Conservation (phyloP, 495 filamentous ascomycete genomes). For the Penicillium dipodomyicola region DNA sequence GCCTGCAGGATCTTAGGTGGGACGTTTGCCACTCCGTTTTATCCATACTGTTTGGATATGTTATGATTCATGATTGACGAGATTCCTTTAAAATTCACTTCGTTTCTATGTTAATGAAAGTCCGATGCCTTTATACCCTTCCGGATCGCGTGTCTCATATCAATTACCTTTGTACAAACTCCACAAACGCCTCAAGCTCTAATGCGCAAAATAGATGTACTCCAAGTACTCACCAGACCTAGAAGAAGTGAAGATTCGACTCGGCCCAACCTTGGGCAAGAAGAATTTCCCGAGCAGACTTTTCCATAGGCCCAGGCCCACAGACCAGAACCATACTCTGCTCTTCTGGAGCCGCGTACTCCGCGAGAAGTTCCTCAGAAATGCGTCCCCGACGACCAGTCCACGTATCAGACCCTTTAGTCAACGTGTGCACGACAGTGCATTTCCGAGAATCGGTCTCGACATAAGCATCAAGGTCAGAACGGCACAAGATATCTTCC, state of each 20-base stretch:
- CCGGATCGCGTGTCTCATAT: not conserved
- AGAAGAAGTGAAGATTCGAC: constrained; percentile 85
- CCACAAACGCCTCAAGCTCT: not conserved
- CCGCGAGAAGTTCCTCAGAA: constrained; percentile 56
- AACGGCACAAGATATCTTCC: constrained; percentile 79
- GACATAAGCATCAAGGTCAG: constrained; percentile 68
- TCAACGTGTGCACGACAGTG: constrained; percentile 70
- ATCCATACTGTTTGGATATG: not conserved
- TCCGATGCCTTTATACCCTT: constrained; percentile 4
- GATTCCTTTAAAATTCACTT: not conserved
- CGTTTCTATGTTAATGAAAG: not conserved
- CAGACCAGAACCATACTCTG: constrained; percentile 76
- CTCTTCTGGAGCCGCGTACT: constrained; percentile 52
- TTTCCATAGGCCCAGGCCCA: constrained; percentile 78
- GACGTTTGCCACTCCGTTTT: not conserved
- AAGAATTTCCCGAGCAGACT: constrained; percentile 60
- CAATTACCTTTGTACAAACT: not conserved
- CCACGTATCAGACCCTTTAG: constrained; percentile 62
- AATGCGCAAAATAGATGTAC: not conserved
- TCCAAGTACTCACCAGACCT: not conserved
- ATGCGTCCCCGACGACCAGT: constrained; percentile 69
- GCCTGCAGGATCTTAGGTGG: not conserved
- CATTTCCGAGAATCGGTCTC: constrained; percentile 53
- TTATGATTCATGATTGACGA: constrained; percentile 16
- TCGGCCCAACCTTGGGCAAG: constrained; percentile 72